Evolutionary conservation across 208 protist genomes (phyloP).

Genomic region (Acanthamoeba healyi): DNA sequence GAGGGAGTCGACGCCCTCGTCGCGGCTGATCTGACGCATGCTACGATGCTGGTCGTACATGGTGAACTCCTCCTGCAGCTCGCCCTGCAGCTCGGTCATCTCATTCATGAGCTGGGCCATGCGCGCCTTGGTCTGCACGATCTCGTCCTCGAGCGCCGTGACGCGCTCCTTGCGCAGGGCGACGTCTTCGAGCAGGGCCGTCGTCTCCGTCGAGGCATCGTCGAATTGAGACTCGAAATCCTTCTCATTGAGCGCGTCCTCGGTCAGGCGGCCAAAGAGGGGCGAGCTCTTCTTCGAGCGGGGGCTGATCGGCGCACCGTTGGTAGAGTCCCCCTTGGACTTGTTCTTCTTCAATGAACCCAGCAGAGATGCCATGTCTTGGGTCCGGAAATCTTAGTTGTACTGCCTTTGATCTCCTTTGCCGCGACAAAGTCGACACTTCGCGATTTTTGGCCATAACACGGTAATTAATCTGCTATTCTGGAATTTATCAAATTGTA

Average conservation of each 20-base stretch:
- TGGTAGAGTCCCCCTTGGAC: too few species aligned
- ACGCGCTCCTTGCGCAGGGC: constrained; percentile 40
- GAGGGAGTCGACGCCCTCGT: neutral
- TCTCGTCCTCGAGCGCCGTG: neutral
- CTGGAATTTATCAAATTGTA: too few species aligned
- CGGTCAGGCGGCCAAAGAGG: neutral
- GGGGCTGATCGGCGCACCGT: too few species aligned
- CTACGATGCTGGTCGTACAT: constrained; percentile 13
- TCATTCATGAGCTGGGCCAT: neutral
- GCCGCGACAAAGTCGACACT: neutral
- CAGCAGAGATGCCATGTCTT: neutral
- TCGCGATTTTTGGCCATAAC: too few species aligned
- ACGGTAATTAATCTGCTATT: too few species aligned
- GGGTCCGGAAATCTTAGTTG: too few species aligned
- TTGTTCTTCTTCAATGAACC: neutral
- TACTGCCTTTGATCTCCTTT: too few species aligned
- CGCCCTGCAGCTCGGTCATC: neutral
- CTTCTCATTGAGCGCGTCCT: neutral
- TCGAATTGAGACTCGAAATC: neutral
- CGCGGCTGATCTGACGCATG: constrained; percentile 3
- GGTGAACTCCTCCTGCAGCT: neutral
- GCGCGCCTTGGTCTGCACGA: neutral
- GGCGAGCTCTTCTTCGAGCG: neutral
- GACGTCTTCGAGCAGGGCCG: neutral
- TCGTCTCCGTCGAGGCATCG: constrained; percentile 1